Conservation (phyloP, 768 basidiomycete genomes). For the Kwoniella botswanensis region DNA sequence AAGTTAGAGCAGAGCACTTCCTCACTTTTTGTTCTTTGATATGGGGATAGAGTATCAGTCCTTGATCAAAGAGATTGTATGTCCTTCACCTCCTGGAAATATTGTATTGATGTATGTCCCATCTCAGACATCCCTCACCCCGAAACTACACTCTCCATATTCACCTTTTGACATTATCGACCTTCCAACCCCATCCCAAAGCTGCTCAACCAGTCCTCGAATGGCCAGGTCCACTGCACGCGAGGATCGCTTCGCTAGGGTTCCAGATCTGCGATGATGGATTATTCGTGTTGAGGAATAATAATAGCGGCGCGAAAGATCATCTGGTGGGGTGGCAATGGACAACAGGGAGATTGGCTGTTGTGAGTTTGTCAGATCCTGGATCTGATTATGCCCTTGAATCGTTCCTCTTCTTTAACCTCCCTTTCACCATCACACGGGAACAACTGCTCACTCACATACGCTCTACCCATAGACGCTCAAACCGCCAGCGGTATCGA, state of each 20-base stretch:
- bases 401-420: no score
- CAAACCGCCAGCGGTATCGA: conserved; percentile 33
- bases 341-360: conserved; percentile 46
- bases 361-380: conserved; percentile 27
- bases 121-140: neutral
- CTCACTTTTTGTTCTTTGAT: neutral
- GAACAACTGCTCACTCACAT: neutral
- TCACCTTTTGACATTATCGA: conserved; percentile 49
- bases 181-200: conserved; percentile 48
- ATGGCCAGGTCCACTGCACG: conserved; percentile 29
- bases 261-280: conserved; percentile 54
- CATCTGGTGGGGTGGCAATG: conserved; percentile 51
- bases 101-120: neutral
- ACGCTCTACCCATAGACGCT: conserved; percentile 31
- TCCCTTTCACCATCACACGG: neutral
- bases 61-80: no score
- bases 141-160: conserved; percentile 34
- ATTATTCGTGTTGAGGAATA: conserved; percentile 41
- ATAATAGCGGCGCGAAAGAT: conserved; percentile 23
- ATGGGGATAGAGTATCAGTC: no score
- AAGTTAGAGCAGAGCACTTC: conserved; percentile 13
- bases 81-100: no score
- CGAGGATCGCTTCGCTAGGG: conserved; percentile 22
- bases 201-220: conserved; percentile 35
- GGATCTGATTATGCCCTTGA: no score